Evolutionary conservation across 2,329 filamentous ascomycete species (phyloP).

Genomic region (Coniochaeta ligniaria): DNA sequence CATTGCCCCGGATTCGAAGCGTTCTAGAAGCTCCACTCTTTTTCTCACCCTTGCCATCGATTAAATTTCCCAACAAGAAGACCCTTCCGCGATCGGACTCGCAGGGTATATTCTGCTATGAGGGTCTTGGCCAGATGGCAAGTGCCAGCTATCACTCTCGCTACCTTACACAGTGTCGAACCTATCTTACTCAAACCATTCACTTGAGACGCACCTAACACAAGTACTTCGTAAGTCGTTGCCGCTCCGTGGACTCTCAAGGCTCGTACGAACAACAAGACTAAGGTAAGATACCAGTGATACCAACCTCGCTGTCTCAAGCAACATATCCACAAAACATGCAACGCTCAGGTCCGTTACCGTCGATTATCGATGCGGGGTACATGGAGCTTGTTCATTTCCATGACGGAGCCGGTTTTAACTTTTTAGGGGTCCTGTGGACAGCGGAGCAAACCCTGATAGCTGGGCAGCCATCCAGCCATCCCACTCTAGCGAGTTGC

Average conservation of each 20-base stretch:
- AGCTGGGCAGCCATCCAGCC: neutral
- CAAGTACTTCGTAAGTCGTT: no score
- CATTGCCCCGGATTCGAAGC: neutral
- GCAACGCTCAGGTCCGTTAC: neutral
- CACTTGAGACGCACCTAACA: no score
- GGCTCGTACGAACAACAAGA: no score
- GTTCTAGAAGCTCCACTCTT: neutral
- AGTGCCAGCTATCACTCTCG: no score
- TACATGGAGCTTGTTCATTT: neutral
- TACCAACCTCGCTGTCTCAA: neutral
- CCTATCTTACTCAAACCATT: no score
- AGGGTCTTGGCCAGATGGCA: no score
- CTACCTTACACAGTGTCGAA: no score
- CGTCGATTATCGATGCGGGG: neutral
- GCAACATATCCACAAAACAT: neutral
- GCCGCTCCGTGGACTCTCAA: no score
- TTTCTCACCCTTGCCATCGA: neutral
- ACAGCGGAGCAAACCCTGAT: neutral
- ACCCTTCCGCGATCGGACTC: neutral
- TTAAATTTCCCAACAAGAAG: neutral
- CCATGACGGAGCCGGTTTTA: neutral
- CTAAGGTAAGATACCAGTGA: neutral
- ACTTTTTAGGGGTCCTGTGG: neutral
- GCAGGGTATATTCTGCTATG: neutral
- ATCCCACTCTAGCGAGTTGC: no score